Conservation (phyloP, 345 rosid species). For the Gossypium mustelinum region DNA sequence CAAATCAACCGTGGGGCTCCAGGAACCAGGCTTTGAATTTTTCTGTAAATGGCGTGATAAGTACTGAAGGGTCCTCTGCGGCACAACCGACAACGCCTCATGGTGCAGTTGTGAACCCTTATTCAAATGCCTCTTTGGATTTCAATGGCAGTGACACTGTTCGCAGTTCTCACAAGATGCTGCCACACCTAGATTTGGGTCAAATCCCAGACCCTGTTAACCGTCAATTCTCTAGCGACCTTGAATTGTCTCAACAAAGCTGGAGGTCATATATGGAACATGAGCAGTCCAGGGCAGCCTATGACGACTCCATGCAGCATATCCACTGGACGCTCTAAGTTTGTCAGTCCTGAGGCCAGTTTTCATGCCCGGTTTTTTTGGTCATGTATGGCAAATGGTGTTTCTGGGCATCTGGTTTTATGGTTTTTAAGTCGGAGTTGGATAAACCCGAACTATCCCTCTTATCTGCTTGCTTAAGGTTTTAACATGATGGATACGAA, state of each 20-base stretch:
- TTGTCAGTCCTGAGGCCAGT: neutral
- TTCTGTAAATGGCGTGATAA: slow-evolving; percentile 29
- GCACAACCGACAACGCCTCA: slow-evolving; percentile 45
- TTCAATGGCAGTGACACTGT: slow-evolving; percentile 43
- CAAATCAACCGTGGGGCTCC: slow-evolving; percentile 73
- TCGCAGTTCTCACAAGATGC: slow-evolving; percentile 32
- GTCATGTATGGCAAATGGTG: neutral
- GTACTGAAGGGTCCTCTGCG: slow-evolving; percentile 40
- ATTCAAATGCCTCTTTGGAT: slow-evolving; percentile 47
- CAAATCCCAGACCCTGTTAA: slow-evolving; percentile 10
- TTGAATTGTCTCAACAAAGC: slow-evolving; percentile 51
- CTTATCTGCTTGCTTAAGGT: neutral
- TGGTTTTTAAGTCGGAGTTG: slow-evolving; percentile 1
- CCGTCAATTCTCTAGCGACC: slow-evolving; percentile 39
- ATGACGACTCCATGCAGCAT: slow-evolving; percentile 50
- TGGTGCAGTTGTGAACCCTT: slow-evolving; percentile 39
- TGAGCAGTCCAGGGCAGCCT: slow-evolving; percentile 51
- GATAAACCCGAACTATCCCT: slow-evolving; percentile 9
- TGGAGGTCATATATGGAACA: slow-evolving; percentile 53
- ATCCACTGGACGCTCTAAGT: slow-evolving; percentile 66
- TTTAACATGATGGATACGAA: neutral
- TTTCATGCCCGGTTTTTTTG: neutral
- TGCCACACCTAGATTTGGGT: slow-evolving; percentile 41
- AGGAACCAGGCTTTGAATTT: slow-evolving; percentile 37
- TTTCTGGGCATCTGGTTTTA: neutral